Evolutionary conservation across 2,329 filamentous ascomycete genomes (phyloP).

Genomic region (Diplocarpon rosae): DNA sequence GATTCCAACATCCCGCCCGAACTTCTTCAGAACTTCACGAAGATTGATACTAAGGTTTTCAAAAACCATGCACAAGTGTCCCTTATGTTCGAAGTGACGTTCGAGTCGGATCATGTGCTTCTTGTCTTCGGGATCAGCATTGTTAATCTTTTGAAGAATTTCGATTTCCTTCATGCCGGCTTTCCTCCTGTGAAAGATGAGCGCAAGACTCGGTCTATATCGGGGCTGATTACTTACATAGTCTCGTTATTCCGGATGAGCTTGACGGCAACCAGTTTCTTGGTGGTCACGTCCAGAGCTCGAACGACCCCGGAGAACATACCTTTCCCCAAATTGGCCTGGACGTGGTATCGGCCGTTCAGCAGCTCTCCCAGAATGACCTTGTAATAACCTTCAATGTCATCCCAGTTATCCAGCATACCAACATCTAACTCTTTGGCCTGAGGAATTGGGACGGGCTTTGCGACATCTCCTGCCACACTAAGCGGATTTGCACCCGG

Average conservation of each 20-base stretch:
- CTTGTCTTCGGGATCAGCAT: conserved; percentile 76
- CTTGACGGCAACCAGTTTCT: conserved; percentile 83
- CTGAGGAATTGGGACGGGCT: conserved; percentile 33
- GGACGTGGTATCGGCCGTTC: conserved; percentile 79
- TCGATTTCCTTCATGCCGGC: conserved; percentile 91
- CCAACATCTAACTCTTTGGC: conserved; percentile 54
- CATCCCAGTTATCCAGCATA: conserved; percentile 86
- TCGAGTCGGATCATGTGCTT: conserved; percentile 87
- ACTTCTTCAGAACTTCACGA: conserved; percentile 89
- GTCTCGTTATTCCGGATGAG: conserved; percentile 96
- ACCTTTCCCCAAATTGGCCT: conserved; percentile 78
- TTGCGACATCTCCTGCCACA: conserved; percentile 34
- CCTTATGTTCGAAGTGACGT: conserved; percentile 84
- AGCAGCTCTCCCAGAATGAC: conserved; percentile 85
- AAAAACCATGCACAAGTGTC: conserved; percentile 92
- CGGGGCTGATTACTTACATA: conserved; percentile 37
- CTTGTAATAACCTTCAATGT: conserved; percentile 93
- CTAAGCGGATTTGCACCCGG: conserved; percentile 28
- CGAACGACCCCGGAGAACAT: conserved; percentile 97
- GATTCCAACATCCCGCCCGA: conserved; percentile 87
- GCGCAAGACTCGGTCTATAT: conserved; percentile 2
- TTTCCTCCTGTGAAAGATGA: conserved; percentile 45
- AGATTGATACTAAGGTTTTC: conserved; percentile 91
- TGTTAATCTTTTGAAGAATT: conserved; percentile 78
- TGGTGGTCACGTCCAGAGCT: conserved; percentile 65